phyloP scores from a whole-genome alignment of 75 land plant species.

The Pinus tabuliformis region DNA sequence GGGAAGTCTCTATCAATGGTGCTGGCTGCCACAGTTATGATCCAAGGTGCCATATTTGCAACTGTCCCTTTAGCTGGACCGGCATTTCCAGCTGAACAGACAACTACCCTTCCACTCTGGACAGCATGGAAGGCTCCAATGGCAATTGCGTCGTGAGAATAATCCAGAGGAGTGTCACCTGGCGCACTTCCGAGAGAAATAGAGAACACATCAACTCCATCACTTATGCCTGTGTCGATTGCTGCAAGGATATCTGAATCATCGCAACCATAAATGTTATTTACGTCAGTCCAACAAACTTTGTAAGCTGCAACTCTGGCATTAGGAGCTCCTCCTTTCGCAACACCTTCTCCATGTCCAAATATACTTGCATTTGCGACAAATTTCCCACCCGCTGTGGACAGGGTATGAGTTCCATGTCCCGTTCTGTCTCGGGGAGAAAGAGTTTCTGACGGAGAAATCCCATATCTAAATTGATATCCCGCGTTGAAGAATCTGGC shows the following conservation, averaged over 20 bases:
- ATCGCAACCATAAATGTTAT: conserved; percentile 18
- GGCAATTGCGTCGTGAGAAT: conserved; percentile 16
- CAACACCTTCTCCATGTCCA: conserved; percentile 55
- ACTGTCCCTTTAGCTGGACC: conserved; percentile 36
- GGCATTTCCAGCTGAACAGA: conserved; percentile 39
- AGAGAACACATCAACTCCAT: conserved; percentile 65
- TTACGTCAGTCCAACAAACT: conserved; percentile 52
- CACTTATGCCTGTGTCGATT: conserved; percentile 60
- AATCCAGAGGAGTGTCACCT: not conserved
- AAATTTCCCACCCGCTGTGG: conserved; percentile 53
- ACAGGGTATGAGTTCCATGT: conserved; percentile 75
- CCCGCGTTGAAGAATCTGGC: conserved; percentile 49
- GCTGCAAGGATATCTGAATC: conserved; percentile 67
- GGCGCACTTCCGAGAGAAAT: conserved; percentile 24
- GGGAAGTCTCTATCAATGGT: conserved; percentile 31
- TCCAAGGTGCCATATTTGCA: conserved; percentile 44
- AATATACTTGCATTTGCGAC: conserved; percentile 28
- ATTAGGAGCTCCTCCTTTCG: conserved; percentile 56
- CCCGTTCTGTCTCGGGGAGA: conserved; percentile 47
- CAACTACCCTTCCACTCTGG: conserved; percentile 23
- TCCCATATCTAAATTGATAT: conserved; percentile 11
- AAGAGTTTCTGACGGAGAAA: not conserved
- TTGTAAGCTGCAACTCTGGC: conserved; percentile 65
- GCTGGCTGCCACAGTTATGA: conserved; percentile 52
- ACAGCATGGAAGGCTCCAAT: conserved; percentile 47